Evolutionary conservation across 2,329 filamentous ascomycete genomes (phyloP).

Genomic region (Ascochyta fabae): DNA sequence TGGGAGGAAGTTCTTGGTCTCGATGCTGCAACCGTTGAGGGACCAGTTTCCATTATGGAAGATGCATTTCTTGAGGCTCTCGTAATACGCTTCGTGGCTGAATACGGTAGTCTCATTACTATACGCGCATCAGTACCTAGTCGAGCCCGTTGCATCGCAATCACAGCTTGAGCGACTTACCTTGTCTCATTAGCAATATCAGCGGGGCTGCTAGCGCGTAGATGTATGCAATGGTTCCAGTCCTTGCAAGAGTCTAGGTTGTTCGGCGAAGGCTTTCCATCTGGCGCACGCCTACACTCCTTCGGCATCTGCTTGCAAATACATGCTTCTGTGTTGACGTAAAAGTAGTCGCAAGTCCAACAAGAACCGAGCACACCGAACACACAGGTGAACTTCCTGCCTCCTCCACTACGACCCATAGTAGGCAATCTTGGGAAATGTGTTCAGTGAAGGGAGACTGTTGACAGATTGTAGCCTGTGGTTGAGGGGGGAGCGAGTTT

Average conservation of each 20-base stretch:
- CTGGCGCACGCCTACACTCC: not conserved
- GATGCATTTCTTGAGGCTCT: not conserved
- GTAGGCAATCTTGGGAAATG: not conserved
- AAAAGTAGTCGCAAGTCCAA: not conserved
- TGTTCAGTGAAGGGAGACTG: not conserved
- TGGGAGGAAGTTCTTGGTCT: not conserved
- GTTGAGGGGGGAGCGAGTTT: not conserved
- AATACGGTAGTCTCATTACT: not conserved
- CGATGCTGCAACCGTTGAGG: not conserved
- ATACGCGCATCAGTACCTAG: not conserved
- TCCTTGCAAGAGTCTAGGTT: not conserved
- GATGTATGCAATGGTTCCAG: not conserved
- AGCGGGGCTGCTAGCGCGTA: not conserved
- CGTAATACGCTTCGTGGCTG: not conserved
- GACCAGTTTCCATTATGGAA: not conserved
- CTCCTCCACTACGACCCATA: not conserved
- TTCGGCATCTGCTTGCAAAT: not conserved
- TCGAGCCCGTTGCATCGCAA: no score
- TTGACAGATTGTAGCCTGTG: not conserved
- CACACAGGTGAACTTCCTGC: not conserved
- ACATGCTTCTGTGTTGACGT: not conserved
- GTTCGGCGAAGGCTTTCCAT: not conserved
- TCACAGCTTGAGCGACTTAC: not conserved
- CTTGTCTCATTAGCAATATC: not conserved
- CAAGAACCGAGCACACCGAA: not conserved